Percentiles rank a stretch among this genome's conserved stretches.
Evolutionary conservation across 768 basidiomycete genomes (phyloP).

Genomic region (Psilocybe subaeruginosa): DNA sequence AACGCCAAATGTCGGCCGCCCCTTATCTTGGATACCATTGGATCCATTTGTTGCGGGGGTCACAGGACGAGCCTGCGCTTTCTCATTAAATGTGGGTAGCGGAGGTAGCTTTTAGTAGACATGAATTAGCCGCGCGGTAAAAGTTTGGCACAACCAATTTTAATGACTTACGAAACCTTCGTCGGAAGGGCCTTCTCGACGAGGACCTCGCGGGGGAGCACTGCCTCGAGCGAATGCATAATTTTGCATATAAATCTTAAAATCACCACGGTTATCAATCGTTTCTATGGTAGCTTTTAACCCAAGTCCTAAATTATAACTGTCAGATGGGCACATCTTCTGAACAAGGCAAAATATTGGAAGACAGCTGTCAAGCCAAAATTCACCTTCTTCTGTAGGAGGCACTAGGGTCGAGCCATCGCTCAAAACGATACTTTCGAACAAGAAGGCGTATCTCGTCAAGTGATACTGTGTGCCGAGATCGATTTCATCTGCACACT

Average conservation of each 20-base stretch:
- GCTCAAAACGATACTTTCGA: slow-evolving; percentile 86
- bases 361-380: neutral
- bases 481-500: slow-evolving; percentile 95
- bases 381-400: slow-evolving; percentile 71
- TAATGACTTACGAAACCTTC: slow-evolving; percentile 88
- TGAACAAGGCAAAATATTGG: slow-evolving; percentile 5
- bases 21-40: slow-evolving; percentile 56
- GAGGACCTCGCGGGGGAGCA: slow-evolving; percentile 63
- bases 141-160: neutral
- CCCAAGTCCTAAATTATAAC: slow-evolving; percentile 50
- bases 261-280: slow-evolving; percentile 94
- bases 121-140: neutral
- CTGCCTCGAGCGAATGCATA: slow-evolving; percentile 89
- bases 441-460: slow-evolving; percentile 91
- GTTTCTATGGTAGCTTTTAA: slow-evolving; percentile 86
- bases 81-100: slow-evolving; percentile 44
- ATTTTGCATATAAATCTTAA: slow-evolving; percentile 97
- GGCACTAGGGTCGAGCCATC: slow-evolving; percentile 87
- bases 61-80: slow-evolving; percentile 16
- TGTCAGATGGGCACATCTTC: neutral
- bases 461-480: slow-evolving; percentile 98
- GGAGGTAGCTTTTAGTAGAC: slow-evolving; percentile 56
- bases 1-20: slow-evolving; percentile 88
- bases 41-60: slow-evolving; percentile 26
- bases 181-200: slow-evolving; percentile 86